Base-by-base conservation (phyloP, 1,284 basidiomycete genomes). In the Ustilago nuda region DNA sequence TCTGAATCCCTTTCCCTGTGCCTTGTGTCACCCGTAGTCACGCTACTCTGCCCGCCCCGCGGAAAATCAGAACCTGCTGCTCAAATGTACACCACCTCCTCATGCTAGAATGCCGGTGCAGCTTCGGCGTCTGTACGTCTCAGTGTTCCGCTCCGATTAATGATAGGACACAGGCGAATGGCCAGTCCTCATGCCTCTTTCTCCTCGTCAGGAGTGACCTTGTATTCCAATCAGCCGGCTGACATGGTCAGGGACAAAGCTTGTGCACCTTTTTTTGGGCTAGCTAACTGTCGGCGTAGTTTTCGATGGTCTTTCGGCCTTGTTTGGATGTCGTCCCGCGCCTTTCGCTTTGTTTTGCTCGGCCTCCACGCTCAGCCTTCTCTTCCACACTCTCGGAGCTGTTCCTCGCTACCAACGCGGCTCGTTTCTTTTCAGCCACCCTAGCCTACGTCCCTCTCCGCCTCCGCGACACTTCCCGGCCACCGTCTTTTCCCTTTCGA, bases 241-340 rank as follows among this genome's bases (percentile, higher is more conserved):
- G 36, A 8, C 23, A 19, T 48, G 45, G 45, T 23, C 45, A 8
- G 8, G 19, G 15, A 11, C 37, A 39, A 9, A 11, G 37, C 9
- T 9, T 17, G 37, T 39, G 37, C 37, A 11, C 11, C 37, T 39
- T 9, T 17, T 36, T 27, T 27, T 41, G 39, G 39, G 13, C 12
- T 41, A 17, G 8, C 13, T 41, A 8, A 17, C 13, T 41, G 43
- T 15, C 6, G 45, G 55, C 55, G 39, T 39, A 56, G 55, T n/a
- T 32, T 45, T 41, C 17, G 27, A 39, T 43, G 39, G 17, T 45
- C 55, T 41, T 56, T 13, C 53, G 53, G 17, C 36, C 41, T 41
- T 13, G 33, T 27, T 27, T 37, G 53, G 23, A 39, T 39, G 53
- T 39, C 53, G 45, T 56, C 39, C 39, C 39, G 37, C 55, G 27